A percentile compares a stretch with the other conserved stretches of the same genome.
phyloP scores from a whole-genome alignment of 2,329 filamentous ascomycete species.

The Fusarium devonianum region DNA sequence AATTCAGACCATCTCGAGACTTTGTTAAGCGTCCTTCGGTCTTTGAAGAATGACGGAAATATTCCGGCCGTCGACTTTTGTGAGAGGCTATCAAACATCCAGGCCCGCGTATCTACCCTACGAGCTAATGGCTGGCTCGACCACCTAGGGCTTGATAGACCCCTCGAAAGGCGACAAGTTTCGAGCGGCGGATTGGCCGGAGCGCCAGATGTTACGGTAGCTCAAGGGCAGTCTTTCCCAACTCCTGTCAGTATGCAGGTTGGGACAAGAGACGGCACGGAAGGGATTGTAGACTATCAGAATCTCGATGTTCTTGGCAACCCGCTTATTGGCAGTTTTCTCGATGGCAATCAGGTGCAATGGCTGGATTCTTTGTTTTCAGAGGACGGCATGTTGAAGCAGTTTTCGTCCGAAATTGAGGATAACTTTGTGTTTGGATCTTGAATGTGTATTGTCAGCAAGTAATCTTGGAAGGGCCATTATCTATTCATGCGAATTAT shows the following conservation, averaged over 20 bases:
- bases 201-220: not conserved
- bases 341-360: constrained; percentile 39
- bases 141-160: not conserved
- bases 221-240: not conserved
- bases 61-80: constrained; percentile 43
- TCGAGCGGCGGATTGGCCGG: not conserved
- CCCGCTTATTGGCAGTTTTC: constrained; percentile 39
- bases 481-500: too few relatives aligned
- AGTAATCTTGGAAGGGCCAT: too few relatives aligned
- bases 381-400: constrained; percentile 37
- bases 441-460: not conserved
- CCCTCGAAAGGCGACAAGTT: not conserved
- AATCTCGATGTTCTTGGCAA: constrained; percentile 39
- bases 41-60: constrained; percentile 43
- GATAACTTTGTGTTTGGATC: constrained; percentile 37
- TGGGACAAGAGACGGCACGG: not conserved
- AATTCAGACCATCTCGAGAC: constrained; percentile 43
- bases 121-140: constrained; percentile 24
- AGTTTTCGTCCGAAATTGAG: constrained; percentile 41
- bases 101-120: constrained; percentile 26
- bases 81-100: constrained; percentile 39
- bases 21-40: constrained; percentile 40
- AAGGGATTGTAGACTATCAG: constrained; percentile 16
- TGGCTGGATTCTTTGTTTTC: constrained; percentile 38
- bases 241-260: constrained; percentile 11